Evolutionary conservation across 768 basidiomycete genomes (phyloP).

Genomic region (Panellus pusillus): DNA sequence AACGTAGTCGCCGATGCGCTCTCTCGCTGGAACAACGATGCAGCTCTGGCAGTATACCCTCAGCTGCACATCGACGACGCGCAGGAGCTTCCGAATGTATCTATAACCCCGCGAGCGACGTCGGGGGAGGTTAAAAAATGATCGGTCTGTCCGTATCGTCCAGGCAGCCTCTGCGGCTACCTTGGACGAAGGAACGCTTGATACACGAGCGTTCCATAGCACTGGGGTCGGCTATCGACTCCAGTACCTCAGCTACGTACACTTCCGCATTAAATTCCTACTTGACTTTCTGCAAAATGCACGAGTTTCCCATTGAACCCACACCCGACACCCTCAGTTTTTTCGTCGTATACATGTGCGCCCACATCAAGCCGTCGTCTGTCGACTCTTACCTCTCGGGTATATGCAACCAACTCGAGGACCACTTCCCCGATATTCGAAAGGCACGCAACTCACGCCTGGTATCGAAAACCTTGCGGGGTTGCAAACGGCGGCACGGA

Average conservation of each 20-base stretch:
- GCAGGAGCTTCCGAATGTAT: not conserved
- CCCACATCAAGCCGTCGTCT: conserved; percentile 36
- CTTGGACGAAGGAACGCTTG: conserved; percentile 37
- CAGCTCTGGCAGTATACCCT: not conserved
- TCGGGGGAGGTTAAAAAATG: conserved; percentile 30
- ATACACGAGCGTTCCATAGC: conserved; percentile 26
- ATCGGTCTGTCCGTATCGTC: conserved; percentile 15
- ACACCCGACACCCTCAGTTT: conserved; percentile 36
- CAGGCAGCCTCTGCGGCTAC: conserved; percentile 30
- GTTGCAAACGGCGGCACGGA: conserved; percentile 27
- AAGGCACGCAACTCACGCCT: conserved; percentile 21
- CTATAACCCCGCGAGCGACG: conserved; percentile 27
- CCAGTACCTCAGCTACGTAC: conserved; percentile 24
- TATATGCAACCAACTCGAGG: conserved; percentile 37
- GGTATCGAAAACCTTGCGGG: conserved; percentile 30
- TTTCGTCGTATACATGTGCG: conserved; percentile 36
- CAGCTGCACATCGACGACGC: not conserved
- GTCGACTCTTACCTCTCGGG: conserved; percentile 41
- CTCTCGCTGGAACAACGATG: conserved; percentile 21
- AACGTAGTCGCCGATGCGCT: conserved; percentile 31
- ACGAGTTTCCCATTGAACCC: conserved; percentile 30
- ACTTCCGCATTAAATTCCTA: conserved; percentile 35
- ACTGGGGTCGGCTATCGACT: conserved; percentile 26
- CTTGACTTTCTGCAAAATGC: conserved; percentile 29
- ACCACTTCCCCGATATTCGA: conserved; percentile 33